phyloP scores from a whole-genome alignment of 768 basidiomycete genomes.

The Collybiopsis luxurians region DNA sequence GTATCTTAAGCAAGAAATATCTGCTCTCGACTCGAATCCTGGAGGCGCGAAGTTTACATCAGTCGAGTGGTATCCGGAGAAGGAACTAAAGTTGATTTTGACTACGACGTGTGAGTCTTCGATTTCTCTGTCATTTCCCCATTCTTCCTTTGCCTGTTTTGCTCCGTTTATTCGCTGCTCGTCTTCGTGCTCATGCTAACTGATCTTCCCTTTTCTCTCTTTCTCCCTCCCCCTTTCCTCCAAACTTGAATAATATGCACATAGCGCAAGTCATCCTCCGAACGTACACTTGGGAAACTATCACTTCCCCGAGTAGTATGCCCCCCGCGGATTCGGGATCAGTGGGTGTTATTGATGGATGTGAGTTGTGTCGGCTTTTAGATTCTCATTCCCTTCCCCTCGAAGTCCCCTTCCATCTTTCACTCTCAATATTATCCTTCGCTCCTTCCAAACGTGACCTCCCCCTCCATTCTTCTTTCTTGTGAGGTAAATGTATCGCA shows the following conservation, averaged over 20 bases:
- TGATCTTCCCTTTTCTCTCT: too few relatives aligned
- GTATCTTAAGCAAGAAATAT: slow-evolving; percentile 92
- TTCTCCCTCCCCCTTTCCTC: too few relatives aligned
- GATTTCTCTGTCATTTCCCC: background rate
- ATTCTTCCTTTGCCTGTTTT: background rate
- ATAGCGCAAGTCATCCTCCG: slow-evolving; percentile 58
- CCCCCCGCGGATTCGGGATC: slow-evolving; percentile 78
- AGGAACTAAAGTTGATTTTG: slow-evolving; percentile 59
- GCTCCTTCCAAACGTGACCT: too few relatives aligned
- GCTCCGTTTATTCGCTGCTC: too few relatives aligned
- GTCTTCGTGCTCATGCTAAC: too few relatives aligned
- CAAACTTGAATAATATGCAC: too few relatives aligned
- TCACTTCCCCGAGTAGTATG: slow-evolving; percentile 41
- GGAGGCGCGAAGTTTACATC: slow-evolving; percentile 78
- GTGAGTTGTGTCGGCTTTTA: slow-evolving; percentile 45
- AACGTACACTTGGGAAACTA: slow-evolving; percentile 79
- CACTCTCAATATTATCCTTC: too few relatives aligned
- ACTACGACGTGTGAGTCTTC: slow-evolving; percentile 58
- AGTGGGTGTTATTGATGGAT: slow-evolving; percentile 87
- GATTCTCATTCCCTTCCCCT: too few relatives aligned
- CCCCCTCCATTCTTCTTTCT: too few relatives aligned
- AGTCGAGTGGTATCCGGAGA: slow-evolving; percentile 87
- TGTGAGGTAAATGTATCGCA: too few relatives aligned
- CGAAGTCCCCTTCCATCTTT: too few relatives aligned
- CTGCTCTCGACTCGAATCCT: slow-evolving; percentile 36